Base-by-base conservation (phyloP, 306 rosid genomes). In the Trifolium repens region DNA sequence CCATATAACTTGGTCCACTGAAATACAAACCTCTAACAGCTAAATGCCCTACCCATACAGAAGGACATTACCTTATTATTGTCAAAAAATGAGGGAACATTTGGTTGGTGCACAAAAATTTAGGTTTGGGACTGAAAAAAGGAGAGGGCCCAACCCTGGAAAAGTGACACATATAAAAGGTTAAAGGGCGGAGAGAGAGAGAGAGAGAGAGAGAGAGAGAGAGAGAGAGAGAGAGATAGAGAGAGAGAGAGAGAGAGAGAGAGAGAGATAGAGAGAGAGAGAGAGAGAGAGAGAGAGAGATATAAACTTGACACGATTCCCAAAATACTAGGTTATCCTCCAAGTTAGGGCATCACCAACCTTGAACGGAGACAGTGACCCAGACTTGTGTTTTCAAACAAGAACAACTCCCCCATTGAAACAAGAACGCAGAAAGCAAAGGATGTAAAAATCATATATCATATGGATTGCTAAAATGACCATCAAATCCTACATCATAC, bases 371-470 rank as follows among this genome's bases (percentile, higher is more conserved):
- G 19, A 49, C 8, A 5, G 16, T 47, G 53, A 14, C 17, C 53
- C 14, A 13, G 54, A 49, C 16, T 49, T 49, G 54, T 49, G 19
- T 49, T 49, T 49, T 55, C 60, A 47, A 42, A 9, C 14, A 2
- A 42, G 13, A 42, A 9, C 47, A 42, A 42, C 22, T 17, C 49
- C 64, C 39, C n/a, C 17, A 17, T 10, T 24, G 77, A 27, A 17
- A 43, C 26, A 59, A 44, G 32, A 73, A 43, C 1, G 2, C 43
- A 9, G 32, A 69, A 69, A 50, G 61, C 30, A 69, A 49, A 69
- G 61, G 74, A 49, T 69, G 16, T 9, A 27, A 50, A 69, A 32
- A 50, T 32, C 47, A n/a, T 69, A 32, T 30, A 69, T n/a, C 42
- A 7, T 10, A 11, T 9, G 39, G 34, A 50, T 32, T 16, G 26